These are phyloP conservation scores for Betula pendula DNA, from an alignment of 306 rosid species.

Conservation along the genomic window DNA sequence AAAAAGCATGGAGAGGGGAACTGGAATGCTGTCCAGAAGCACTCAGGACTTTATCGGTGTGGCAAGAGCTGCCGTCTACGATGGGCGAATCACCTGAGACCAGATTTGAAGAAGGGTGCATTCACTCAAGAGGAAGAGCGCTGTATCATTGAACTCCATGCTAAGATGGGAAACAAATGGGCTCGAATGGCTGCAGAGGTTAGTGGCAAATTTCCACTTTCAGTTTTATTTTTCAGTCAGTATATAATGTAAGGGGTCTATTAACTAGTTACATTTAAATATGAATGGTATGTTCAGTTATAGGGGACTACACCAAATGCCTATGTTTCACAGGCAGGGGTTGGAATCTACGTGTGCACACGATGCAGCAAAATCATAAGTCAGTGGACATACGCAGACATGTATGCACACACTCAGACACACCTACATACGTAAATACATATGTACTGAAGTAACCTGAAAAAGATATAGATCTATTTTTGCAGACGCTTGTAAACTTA, in stretches of 20 bases:
- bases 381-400: not conserved
- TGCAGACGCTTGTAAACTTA: not conserved
- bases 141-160: conserved; percentile 48
- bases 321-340: not conserved
- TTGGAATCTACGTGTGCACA: not conserved
- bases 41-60: conserved; percentile 66
- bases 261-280: conserved; percentile 11
- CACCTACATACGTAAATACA: not conserved
- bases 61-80: conserved; percentile 82
- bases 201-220: conserved; percentile 12
- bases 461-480: not conserved
- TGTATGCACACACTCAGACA: not conserved
- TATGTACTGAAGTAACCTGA: not conserved
- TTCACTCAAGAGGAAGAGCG: conserved; percentile 51
- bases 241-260: conserved; percentile 1
- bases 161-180: conserved; percentile 73
- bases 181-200: conserved; percentile 63
- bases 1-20: conserved; percentile 63
- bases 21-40: conserved; percentile 69
- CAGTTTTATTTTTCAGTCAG: not conserved
- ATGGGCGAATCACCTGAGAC: conserved; percentile 77
- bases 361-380: not conserved
- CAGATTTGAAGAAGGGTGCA: conserved; percentile 60
- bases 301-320: not conserved
- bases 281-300: not conserved